Evolutionary conservation across 805 yeast species (phyloP).

Genomic region (Metschnikowia bowlesiae): DNA sequence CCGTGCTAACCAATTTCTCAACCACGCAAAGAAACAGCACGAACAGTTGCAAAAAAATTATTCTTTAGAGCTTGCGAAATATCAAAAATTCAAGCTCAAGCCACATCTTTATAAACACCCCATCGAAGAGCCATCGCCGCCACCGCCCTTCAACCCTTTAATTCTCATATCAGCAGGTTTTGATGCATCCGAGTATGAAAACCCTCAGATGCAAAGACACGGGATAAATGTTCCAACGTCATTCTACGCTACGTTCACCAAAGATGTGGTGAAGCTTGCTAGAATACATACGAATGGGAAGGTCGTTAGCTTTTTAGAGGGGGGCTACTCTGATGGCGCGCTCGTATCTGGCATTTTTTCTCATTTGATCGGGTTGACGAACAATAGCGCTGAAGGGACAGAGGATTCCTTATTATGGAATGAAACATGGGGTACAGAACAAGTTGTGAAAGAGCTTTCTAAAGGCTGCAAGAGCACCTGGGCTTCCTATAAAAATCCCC

Average conservation of each 20-base stretch:
- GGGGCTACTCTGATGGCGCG: constrained; percentile 84
- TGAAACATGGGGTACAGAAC: constrained; percentile 58
- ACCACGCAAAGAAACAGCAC: constrained; percentile 42
- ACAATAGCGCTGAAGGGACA: constrained; percentile 24
- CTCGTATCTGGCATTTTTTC: constrained; percentile 74
- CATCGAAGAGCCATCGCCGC: constrained; percentile 29
- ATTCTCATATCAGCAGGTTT: constrained; percentile 83
- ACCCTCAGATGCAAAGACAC: constrained; percentile 81
- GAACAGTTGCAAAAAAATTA: constrained; percentile 32
- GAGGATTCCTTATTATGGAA: constrained; percentile 46
- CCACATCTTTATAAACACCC: constrained; percentile 28
- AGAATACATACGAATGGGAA: constrained; percentile 57
- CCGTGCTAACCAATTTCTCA: constrained; percentile 63
- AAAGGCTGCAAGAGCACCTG: constrained; percentile 68
- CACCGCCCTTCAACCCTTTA: constrained; percentile 41
- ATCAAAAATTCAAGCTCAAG: constrained; percentile 30
- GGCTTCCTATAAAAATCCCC: constrained; percentile 53
- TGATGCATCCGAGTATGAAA: constrained; percentile 82
- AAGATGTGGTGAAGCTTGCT: constrained; percentile 67
- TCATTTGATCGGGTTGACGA: constrained; percentile 68
- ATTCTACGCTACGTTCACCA: constrained; percentile 67
- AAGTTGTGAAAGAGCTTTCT: constrained; percentile 58
- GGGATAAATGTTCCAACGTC: constrained; percentile 77
- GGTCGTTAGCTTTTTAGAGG: constrained; percentile 69
- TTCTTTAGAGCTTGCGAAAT: constrained; percentile 21